Base-by-base conservation (phyloP, 2,329 filamentous ascomycete species). In the Ascochyta pisi region DNA sequence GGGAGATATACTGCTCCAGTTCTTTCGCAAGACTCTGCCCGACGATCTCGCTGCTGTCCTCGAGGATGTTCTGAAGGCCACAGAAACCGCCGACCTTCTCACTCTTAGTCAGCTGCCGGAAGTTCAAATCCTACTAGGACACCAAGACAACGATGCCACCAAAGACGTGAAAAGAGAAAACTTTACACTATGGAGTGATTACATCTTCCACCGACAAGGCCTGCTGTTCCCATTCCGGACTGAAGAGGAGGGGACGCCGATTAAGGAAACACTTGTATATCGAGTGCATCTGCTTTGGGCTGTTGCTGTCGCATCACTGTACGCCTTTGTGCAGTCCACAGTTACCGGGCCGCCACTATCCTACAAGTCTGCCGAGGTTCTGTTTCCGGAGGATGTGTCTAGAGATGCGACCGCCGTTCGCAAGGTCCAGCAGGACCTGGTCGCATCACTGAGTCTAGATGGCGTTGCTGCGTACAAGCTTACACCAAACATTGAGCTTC, bases 401-500 rank as follows among this genome's bases (percentile, higher is more conserved):
- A 61, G 61, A 3, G 68, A 76, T 53, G 39, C 61, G 2, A 54
- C 68, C 16, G 58, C 65, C 4, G 63, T 83, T 1, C 75, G 76
- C 39, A 69, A 73, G 0, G 54, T 66, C 8, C 65, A 84, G 50
- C 81, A 82, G 59, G 76, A 82, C n/a, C 86, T 92, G 47, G 79
- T 96, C n/a, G 77, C 78, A 2, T 85, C 84, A 15, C 81, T 98
- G 8, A 86, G 88, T 23, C 82, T 92, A 0, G 95, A 99, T 73
- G 95, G 95, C 10, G 89, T 96, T 41, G 89, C 90, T 0, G 89
- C 90, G 0, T 99, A 98, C 75, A 86, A 88, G 43, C 83, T 96
- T 54, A 92, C 92, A 19, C 92, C 93, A 0, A 84, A 90, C 62
- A 82, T 96, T 13, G 92, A 97, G 71, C 82, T 98, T 1, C 90